phyloP scores from a whole-genome alignment of 129 eudicot genomes.

The Tagetes patula region DNA sequence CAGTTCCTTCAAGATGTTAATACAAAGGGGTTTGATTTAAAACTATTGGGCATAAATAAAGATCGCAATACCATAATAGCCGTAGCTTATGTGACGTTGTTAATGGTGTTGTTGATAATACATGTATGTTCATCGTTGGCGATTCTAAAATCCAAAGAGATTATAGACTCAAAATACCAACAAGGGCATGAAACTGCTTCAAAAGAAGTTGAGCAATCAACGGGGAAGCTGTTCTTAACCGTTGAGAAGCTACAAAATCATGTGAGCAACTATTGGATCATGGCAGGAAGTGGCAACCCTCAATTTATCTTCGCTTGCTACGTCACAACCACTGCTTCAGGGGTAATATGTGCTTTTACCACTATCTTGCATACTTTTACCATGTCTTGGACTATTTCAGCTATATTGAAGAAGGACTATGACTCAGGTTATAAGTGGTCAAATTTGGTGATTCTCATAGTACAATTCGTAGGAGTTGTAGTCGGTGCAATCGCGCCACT shows the following conservation, averaged over 20 bases:
- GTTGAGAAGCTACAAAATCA: background rate
- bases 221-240: background rate
- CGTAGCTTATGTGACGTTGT: background rate
- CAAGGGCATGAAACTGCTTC: background rate
- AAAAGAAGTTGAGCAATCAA: background rate
- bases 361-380: background rate
- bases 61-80: background rate
- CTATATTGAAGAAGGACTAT: background rate
- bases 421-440: background rate
- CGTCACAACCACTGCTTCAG: background rate
- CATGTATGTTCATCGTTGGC: constrained; percentile 16
- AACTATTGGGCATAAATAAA: background rate
- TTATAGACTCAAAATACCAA: constrained; percentile 19
- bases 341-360: background rate
- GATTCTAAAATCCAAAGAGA: constrained; percentile 7
- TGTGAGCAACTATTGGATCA: background rate
- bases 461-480: background rate
- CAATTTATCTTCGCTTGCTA: background rate
- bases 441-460: background rate
- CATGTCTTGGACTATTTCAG: background rate
- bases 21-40: background rate
- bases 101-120: constrained; percentile 15
- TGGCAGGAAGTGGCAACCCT: constrained; percentile 7
- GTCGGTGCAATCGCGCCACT: background rate
- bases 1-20: background rate